Percentiles rank a stretch among this genome's conserved stretches.
These are phyloP conservation scores for Trichoderma simmonsii DNA, from an alignment of 2,329 filamentous ascomycete species.

Conservation along the genomic window DNA sequence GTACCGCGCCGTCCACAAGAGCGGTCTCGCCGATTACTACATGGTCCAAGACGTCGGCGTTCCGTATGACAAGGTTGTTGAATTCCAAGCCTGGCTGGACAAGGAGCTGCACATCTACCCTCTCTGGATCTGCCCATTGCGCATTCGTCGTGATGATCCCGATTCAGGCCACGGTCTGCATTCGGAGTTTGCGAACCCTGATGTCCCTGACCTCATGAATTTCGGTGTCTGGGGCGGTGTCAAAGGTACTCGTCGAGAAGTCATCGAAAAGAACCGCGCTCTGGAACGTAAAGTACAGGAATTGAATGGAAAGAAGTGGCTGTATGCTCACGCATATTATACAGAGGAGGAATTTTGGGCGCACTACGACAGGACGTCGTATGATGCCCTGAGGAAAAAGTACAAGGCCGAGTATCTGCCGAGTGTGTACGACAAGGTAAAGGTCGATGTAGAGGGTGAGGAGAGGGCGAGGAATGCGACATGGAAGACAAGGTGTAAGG, in stretches of 20 bases:
- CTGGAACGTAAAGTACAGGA: constrained; percentile 59
- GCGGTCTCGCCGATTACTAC: constrained; percentile 56
- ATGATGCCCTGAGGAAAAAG: constrained; percentile 55
- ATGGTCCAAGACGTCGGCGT: constrained; percentile 64
- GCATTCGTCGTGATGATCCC: constrained; percentile 40
- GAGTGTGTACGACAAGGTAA: constrained; percentile 66
- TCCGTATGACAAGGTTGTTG: constrained; percentile 40
- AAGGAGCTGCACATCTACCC: constrained; percentile 48
- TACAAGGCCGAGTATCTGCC: constrained; percentile 60
- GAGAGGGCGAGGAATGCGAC: constrained; percentile 32
- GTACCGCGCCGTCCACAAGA: constrained; percentile 63
- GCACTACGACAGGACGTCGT: constrained; percentile 58
- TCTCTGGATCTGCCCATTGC: constrained; percentile 55
- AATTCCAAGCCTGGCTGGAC: constrained; percentile 50
- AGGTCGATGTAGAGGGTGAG: constrained; percentile 43
- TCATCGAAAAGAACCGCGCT: constrained; percentile 54
- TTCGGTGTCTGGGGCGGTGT: constrained; percentile 61
- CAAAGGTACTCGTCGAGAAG: constrained; percentile 40
- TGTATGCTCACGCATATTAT: constrained; percentile 69
- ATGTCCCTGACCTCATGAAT: constrained; percentile 49
- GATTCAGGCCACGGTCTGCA: constrained; percentile 47
- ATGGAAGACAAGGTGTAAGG: constrained; percentile 32
- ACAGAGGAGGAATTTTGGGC: constrained; percentile 66
- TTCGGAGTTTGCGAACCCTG: constrained; percentile 41
- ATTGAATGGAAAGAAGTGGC: constrained; percentile 64